Evolutionary conservation across 2,329 filamentous ascomycete genomes (phyloP).

Genomic region (Exophiala mesophila): DNA sequence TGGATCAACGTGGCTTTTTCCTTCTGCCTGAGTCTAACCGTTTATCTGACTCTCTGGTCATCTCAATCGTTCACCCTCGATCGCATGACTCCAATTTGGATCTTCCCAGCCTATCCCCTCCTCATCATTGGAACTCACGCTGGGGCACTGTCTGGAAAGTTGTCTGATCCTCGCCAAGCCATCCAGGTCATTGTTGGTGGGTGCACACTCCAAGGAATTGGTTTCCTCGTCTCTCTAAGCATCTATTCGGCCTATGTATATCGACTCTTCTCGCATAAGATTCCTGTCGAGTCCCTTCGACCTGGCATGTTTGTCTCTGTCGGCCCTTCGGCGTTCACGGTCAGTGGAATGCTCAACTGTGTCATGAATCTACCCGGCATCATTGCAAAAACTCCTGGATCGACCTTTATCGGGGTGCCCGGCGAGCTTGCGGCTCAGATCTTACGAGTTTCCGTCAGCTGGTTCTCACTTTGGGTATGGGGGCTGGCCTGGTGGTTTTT

Average conservation of each 20-base stretch:
- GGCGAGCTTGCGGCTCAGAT: constrained; percentile 49
- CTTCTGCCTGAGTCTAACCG: constrained; percentile 61
- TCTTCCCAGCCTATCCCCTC: constrained; percentile 78
- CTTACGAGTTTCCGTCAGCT: constrained; percentile 53
- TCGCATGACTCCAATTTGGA: constrained; percentile 83
- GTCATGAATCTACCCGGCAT: constrained; percentile 46
- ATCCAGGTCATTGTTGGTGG: constrained; percentile 57
- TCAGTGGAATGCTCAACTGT: constrained; percentile 57
- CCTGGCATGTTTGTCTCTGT: constrained; percentile 84
- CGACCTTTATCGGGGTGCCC: constrained; percentile 53
- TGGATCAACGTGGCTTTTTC: constrained; percentile 69
- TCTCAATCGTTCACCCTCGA: constrained; percentile 67
- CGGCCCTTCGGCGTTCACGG: constrained; percentile 68
- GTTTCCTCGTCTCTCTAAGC: constrained; percentile 65
- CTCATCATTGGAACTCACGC: constrained; percentile 72
- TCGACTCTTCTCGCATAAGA: constrained; percentile 80
- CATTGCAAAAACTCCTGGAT: constrained; percentile 37
- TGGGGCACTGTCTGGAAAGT: constrained; percentile 49
- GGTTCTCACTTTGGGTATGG: constrained; percentile 74
- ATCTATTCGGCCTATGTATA: constrained; percentile 82
- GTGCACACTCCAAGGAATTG: constrained; percentile 59
- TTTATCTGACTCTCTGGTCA: constrained; percentile 70
- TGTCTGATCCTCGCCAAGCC: constrained; percentile 37
- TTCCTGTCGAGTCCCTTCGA: constrained; percentile 68
- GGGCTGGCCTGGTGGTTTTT: constrained; percentile 82